Evolutionary conservation across 176 grass and related monocot genomes (phyloP), one percentile per base, ranked within the genome.

Genomic region (Areca catechu): DNA sequence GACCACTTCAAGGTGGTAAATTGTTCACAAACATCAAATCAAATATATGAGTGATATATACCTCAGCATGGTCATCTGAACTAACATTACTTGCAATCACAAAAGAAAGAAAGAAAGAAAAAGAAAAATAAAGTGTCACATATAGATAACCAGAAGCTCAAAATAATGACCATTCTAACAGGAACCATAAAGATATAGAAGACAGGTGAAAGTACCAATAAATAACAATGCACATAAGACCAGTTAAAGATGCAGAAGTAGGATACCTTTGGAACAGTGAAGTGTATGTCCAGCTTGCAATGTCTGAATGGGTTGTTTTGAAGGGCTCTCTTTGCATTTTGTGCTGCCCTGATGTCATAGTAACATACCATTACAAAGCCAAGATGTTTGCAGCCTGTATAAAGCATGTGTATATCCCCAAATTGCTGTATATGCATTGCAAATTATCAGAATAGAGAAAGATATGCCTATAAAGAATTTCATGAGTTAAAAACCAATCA

Each of bases 281-380:
- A 95, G 60, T 95, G 91, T 72, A 95, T 95, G 68, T 95, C 86
- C 24, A 95, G 86, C 73, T 86, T 90, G 25, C 91, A 76, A 56
- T 56, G 80, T 47, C 74, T 84, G 24, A 95, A 67, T 60, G 86
- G 82, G 60, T 84, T 90, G 49, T 90, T 86, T 64, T 95, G 91
- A 83, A 95, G 86, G 69, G 80, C 77, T 60, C 53, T 74, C 82
- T 86, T 95, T 55, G 91, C 86, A 81, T 90, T 90, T 59, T 83
- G 71, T 71, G 91, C 73, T 69, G 91, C 82, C 30, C 91, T 85
- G 76, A 95, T 84, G 64, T 95, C 91, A 76, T 90, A 90, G 71
- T 95, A 95, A 50, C 86, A 95, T 79, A 95, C 84, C 86, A 95
- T 90, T 61, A 95, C 86, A 68, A 95, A 95, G 72, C 91, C 91